Base-by-base conservation (phyloP, 768 basidiomycete species). In the Naganishia friedmannii region DNA sequence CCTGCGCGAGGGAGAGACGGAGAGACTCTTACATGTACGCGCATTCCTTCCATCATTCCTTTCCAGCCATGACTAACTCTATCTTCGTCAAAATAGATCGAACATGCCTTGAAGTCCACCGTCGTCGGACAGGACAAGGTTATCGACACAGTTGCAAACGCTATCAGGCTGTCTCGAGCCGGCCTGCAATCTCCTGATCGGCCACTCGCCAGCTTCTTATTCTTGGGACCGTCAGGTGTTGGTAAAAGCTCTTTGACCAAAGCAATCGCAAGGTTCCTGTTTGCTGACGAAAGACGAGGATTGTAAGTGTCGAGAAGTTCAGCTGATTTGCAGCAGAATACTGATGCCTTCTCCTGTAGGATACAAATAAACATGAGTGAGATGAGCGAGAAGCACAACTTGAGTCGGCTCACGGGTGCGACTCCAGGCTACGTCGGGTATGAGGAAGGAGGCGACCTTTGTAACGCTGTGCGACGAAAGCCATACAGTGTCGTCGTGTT, bases 341-440 rank as follows among this genome's bases (percentile, higher is more conserved):
- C 70, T 37, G 31, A 8, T 12, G 28, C 57, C 31, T 13, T 4
- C 42, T 8, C 31, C 8, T 15, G 42, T 71, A 91, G 89, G 66
- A 92, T 93, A 73, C 90, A 89, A 70, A 92, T 95, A 77, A 94
- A 96, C 74, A 93, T 95, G 92, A 90, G 90, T n/a, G 91, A 96
- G 78, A 95, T 97, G 82, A 93, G 92, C 21, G 92, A 94, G 73
- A 87, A 93, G 66, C 92, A 97, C 77, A 92, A 92, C 0, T 89
- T 97, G 65, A 91, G 92, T 0, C 85, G 93, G 4, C 83, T 97
- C 28, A 92, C 97, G 65, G 95, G 94, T 67, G 90, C 92, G 1
- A 91, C 93, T 0, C 92, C 94, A 9, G 94, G 94, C 3, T 95
- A 93, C 76, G 88, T 96, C 51, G 95, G 94, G 1, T 88, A 95